Base-by-base conservation (phyloP, 257 asterid species). In the Thymus quinquecostatus region DNA sequence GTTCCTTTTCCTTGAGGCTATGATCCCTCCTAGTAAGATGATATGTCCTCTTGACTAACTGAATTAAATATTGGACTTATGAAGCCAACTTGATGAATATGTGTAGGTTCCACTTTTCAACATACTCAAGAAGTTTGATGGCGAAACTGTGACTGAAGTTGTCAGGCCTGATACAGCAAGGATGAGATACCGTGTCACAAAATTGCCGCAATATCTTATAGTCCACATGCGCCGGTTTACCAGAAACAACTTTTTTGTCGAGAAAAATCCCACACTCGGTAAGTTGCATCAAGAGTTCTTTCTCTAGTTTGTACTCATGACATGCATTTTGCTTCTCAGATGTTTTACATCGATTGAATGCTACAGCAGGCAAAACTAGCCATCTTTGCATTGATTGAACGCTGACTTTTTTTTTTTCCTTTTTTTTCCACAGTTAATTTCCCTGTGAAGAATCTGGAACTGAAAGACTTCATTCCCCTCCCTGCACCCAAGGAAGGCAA, bases 181-280 rank as follows among this genome's bases (percentile, higher is more conserved):
- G 83, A 92, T 91, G 95, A 83, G 92, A 83, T 95, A 95, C 74
- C 97, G 97, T 63, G 95, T 94, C 49, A 92, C 85, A 8, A 94
- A 80, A 69, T 82, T 94, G 79, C 99, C 99, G 3, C 81, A 69
- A 47, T 91, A 94, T 86, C 82, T 94, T 66, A 81, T 94, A 54
- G 88, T 94, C 61, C 97, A 88, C 80, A 87, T 94, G 93, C 97
- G 84, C 13, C 90, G 99, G 33, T 91, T 94, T 79, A 94, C 98
- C 10, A 94, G 85, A 85, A 94, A 94, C 81, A 91, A 94, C 70
- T 94, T 94, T 84, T 91, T 91, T 58, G 88, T 94, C 60, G 98
- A 94, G 88, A 94, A 94, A 80, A 94, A 94, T 77, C 99, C 98
- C 51, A 94, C 99, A 9, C 97, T 94, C 48, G 99, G 99, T 94